phyloP scores from a whole-genome alignment of 495 filamentous ascomycete species.

The Neurospora sp. region DNA sequence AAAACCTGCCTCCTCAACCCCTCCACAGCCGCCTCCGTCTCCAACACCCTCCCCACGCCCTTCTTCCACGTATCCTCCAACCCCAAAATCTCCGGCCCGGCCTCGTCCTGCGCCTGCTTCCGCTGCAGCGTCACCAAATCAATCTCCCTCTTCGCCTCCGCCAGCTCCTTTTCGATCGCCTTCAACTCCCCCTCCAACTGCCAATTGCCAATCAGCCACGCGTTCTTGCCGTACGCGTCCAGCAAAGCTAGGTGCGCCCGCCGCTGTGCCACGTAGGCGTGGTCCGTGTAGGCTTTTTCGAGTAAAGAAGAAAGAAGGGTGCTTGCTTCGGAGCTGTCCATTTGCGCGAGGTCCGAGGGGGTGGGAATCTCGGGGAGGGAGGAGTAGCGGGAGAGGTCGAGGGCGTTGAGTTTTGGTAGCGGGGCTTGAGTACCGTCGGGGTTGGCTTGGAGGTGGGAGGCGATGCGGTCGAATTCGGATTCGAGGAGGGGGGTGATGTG shows the following conservation, averaged over 20 bases:
- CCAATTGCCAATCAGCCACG: slow-evolving; percentile 79
- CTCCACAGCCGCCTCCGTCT: slow-evolving; percentile 70
- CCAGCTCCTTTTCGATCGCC: slow-evolving; percentile 68
- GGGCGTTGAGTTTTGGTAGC: slow-evolving; percentile 43
- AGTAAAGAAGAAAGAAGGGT: slow-evolving; percentile 18
- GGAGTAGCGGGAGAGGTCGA: slow-evolving; percentile 81
- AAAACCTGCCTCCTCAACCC: slow-evolving; percentile 41
- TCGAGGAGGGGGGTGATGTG: slow-evolving; percentile 52
- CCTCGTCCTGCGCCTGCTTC: slow-evolving; percentile 58
- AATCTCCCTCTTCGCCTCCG: slow-evolving; percentile 48
- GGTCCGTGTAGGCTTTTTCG: slow-evolving; percentile 49
- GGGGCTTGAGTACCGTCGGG: not conserved
- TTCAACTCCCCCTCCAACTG: slow-evolving; percentile 64
- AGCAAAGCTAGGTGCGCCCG: slow-evolving; percentile 63
- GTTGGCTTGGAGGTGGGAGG: not conserved
- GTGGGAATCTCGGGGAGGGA: slow-evolving; percentile 29
- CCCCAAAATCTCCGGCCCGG: slow-evolving; percentile 52
- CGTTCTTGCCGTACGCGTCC: slow-evolving; percentile 74
- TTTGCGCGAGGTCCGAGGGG: slow-evolving; percentile 9
- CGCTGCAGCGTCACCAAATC: slow-evolving; percentile 64
- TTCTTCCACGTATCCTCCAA: slow-evolving; percentile 65
- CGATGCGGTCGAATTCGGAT: slow-evolving; percentile 43
- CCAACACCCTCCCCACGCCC: slow-evolving; percentile 60
- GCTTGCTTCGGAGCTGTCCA: slow-evolving; percentile 14
- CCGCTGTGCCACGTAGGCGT: slow-evolving; percentile 55